phyloP scores from a whole-genome alignment of 306 rosid genomes.

The Dalbergia cultrata region DNA sequence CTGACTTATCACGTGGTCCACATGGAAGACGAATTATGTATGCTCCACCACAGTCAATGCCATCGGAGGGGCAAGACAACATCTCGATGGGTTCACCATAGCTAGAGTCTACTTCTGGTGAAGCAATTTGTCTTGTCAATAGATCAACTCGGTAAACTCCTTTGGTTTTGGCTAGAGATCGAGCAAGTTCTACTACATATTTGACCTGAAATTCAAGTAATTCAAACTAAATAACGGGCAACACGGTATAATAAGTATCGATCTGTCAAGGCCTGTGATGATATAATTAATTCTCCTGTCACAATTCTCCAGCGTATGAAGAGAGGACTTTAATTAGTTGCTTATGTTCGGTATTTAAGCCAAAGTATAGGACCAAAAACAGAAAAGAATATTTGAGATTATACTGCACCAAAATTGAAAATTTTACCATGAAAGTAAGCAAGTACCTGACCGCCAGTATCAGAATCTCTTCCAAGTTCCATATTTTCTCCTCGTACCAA shows the following conservation, averaged over 20 bases:
- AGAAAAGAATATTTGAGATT: neutral
- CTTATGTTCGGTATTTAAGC: neutral
- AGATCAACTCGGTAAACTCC: constrained; percentile 84
- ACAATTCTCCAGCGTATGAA: neutral
- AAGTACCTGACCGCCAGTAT: constrained; percentile 86
- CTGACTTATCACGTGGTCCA: constrained; percentile 71
- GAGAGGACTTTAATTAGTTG: too few relatives aligned
- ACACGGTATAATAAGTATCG: neutral
- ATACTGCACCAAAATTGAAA: neutral
- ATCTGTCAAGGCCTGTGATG: neutral
- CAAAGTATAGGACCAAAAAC: neutral
- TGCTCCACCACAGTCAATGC: constrained; percentile 76
- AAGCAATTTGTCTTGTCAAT: constrained; percentile 74
- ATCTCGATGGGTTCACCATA: constrained; percentile 88
- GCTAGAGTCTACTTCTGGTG: constrained; percentile 74
- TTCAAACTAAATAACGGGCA: neutral
- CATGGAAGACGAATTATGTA: constrained; percentile 82
- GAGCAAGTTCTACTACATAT: constrained; percentile 85
- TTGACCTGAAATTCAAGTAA: constrained; percentile 59
- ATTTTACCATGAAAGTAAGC: neutral
- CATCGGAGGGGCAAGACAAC: constrained; percentile 73
- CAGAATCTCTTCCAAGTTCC: constrained; percentile 93
- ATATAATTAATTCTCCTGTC: neutral
- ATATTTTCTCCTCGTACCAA: constrained; percentile 86
- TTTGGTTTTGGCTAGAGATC: constrained; percentile 77